Conservation (phyloP, 2,329 filamentous ascomycete genomes). For the Trichoderma sp. region DNA sequence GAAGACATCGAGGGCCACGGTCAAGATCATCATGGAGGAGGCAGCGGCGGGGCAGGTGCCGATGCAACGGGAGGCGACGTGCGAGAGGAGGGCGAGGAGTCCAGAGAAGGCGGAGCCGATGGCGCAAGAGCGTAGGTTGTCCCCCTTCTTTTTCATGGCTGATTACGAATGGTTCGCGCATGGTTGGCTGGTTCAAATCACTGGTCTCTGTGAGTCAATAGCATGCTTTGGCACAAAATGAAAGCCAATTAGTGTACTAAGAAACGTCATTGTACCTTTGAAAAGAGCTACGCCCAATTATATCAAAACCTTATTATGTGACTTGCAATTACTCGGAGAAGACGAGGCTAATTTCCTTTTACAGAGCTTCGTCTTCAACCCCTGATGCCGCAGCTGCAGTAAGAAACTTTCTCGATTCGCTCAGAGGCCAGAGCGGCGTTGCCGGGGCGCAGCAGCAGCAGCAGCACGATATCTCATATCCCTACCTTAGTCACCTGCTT, state of each 20-base stretch:
- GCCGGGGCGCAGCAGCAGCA: constrained; percentile 43
- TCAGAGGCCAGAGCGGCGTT: constrained; percentile 61
- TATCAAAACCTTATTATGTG: constrained; percentile 23
- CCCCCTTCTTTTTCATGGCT: constrained; percentile 39
- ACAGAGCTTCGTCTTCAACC: constrained; percentile 62
- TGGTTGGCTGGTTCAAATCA: constrained; percentile 33
- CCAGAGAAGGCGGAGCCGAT: constrained; percentile 91
- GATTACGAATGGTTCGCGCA: constrained; percentile 33
- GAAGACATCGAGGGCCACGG: constrained; percentile 70
- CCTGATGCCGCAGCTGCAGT: constrained; percentile 77
- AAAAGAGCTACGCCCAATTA: constrained; percentile 36
- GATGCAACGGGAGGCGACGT: constrained; percentile 90
- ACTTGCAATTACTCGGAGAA: constrained; percentile 1
- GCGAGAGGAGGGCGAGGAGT: constrained; percentile 83
- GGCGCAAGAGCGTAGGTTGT: constrained; percentile 98
- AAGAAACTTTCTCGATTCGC: constrained; percentile 84
- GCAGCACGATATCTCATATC: constrained; percentile 66
- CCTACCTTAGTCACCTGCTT: constrained; percentile 84
- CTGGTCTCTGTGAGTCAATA: constrained; percentile 25
- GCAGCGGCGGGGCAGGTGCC: constrained; percentile 79
- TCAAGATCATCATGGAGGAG: constrained; percentile 60
- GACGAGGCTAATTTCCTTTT: constrained; percentile 35
- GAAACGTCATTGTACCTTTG: constrained; percentile 38
- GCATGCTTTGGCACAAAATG: constrained; percentile 28
- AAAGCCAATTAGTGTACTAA: constrained; percentile 41